Evolutionary conservation across 1,284 basidiomycete genomes (phyloP).

Genomic region (Cutaneotrichosporon cyanovorans): DNA sequence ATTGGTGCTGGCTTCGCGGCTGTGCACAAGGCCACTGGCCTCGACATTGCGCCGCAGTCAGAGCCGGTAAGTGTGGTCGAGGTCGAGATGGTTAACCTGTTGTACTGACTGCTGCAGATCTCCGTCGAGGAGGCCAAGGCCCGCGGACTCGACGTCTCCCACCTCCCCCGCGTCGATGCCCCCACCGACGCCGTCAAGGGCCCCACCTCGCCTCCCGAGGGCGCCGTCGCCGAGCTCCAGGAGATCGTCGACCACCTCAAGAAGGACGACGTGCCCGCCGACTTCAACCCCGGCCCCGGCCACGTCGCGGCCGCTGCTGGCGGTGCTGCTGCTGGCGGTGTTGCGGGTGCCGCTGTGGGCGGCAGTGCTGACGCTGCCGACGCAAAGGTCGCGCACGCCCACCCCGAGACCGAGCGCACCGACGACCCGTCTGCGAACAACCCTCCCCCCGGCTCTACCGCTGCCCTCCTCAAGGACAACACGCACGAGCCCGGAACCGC

Average conservation of each 20-base stretch:
- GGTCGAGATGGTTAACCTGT: no score
- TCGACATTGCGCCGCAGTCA: conserved; percentile 31
- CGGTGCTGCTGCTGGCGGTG: background rate
- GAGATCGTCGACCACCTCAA: conserved; percentile 35
- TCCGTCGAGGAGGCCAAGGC: conserved; percentile 40
- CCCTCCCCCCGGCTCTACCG: background rate
- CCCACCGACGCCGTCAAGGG: conserved; percentile 19
- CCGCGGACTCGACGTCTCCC: conserved; percentile 35
- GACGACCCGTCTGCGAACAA: background rate
- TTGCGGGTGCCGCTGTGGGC: background rate
- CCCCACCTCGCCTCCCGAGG: conserved; percentile 23
- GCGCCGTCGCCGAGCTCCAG: conserved; percentile 30
- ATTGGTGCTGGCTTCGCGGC: conserved; percentile 23
- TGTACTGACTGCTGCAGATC: conserved; percentile 12
- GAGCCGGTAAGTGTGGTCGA: conserved; percentile 13
- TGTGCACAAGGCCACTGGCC: conserved; percentile 35
- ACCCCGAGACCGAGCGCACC: background rate
- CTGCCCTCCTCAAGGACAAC: background rate
- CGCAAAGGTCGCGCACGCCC: background rate
- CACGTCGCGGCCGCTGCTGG: background rate
- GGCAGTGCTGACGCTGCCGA: background rate
- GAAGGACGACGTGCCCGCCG: conserved; percentile 15
- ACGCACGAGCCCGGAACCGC: background rate
- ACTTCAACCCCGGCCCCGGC: conserved; percentile 9
- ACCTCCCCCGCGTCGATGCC: conserved; percentile 25